Evolutionary conservation across 1,284 basidiomycete genomes (phyloP), one percentile per base, ranked within the genome.

Genomic region (Taiwanofungus camphoratus): DNA sequence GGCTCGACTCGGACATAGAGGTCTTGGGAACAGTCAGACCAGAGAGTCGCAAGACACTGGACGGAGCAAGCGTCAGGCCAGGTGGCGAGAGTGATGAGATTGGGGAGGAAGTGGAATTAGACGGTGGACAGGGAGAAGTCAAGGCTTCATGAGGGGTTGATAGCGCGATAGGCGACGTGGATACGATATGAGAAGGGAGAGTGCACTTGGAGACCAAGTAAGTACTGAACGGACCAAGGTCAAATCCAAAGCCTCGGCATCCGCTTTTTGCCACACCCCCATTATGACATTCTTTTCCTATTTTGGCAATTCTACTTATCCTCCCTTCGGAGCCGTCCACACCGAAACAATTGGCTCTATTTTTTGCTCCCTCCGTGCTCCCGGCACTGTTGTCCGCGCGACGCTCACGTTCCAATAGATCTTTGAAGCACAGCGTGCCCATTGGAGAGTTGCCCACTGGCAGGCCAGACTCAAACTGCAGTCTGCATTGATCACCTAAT

Each of bases 1-100:
- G 60, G 58, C 61, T 65, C 44, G 76, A 65, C 59, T 84, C 81
- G 54, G 81, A 77, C 82, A 84, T 84, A 66, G 60, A 59, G 56
- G 56, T 52, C 53, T 52, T 48, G 50, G 50, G 43, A 38, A 36
- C 48, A 39, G 27, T 15, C 26, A 23, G 42, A 41, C 23, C 41
- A 44, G 41, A 45, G 30, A 39, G 39, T 41, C 29, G 49, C 29
- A 41, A 21, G 40, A 47, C 33, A 39, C 31, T 18, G 18, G 7
- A 18, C 18, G 31, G 44, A 42, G 51, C 7, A 16, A 33, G 31
- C 11, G 31, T 12, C 48, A 41, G 52, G 53, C 55, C 39, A 50
- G 51, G 40, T 51, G 44, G 39, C 36, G 41, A 43, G 34, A 50
- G 41, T 39, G 51, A 45, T 41, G 42, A 48, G 44, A 44, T 32